These are phyloP conservation scores for Triadica sebifera DNA, from an alignment of 345 rosid genomes.

Conservation along the genomic window DNA sequence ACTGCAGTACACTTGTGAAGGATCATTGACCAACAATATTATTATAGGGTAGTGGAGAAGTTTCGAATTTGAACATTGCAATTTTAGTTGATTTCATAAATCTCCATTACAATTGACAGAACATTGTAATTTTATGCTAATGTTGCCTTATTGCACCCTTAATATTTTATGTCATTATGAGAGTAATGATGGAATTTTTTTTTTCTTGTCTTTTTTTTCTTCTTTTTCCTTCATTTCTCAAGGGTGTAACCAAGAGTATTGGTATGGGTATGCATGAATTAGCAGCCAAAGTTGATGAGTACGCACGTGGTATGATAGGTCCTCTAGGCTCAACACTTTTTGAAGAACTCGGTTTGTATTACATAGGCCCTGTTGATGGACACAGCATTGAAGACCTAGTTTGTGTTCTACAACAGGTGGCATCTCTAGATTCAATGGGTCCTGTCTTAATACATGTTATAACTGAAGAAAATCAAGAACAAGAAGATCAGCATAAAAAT, in stretches of 20 bases:
- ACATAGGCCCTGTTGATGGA: conserved; percentile 95
- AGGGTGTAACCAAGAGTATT: conserved; percentile 80
- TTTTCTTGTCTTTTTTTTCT: not conserved
- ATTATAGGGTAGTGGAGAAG: not conserved
- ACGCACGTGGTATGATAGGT: conserved; percentile 95
- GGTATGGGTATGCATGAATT: conserved; percentile 83
- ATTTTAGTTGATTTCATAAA: not conserved
- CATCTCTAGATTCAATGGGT: conserved; percentile 79
- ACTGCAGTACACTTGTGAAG: not conserved
- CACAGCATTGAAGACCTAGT: conserved; percentile 81
- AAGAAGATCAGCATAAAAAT: conserved; percentile 24
- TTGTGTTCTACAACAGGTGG: conserved; percentile 76
- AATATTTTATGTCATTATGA: not conserved
- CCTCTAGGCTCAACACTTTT: conserved; percentile 88
- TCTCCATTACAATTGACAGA: not conserved
- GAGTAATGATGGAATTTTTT: not conserved
- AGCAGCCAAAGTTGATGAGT: conserved; percentile 97
- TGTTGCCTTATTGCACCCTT: not conserved
- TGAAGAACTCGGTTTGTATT: conserved; percentile 89
- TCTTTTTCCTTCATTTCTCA: conserved; percentile 20
- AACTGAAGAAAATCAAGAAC: conserved; percentile 59
- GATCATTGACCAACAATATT: not conserved
- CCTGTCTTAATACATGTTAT: conserved; percentile 92
- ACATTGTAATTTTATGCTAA: not conserved
- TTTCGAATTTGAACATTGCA: conserved; percentile 9